Evolutionary conservation across 2,329 filamentous ascomycete species (phyloP), one percentile per base, ranked within the genome.

Genomic region (Mollisia scopiformis): DNA sequence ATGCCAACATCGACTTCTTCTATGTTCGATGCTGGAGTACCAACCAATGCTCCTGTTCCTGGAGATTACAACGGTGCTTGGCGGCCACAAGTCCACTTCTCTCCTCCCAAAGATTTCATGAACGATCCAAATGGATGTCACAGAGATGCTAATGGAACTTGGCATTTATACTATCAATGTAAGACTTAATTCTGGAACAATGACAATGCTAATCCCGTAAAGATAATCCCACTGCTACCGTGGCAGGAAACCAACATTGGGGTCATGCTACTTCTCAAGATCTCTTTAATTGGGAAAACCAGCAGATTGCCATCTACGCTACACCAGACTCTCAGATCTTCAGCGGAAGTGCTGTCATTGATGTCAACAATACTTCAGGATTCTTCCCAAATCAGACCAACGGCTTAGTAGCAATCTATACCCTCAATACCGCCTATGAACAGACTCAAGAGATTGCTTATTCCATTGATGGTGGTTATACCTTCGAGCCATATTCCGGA

Each of bases 61-160:
- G 68, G 68, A 47, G 58, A 68, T 55, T 71, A 71, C 55, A 66
- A 53, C 19, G 68, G 68, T 25, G 61, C 62, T 43, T 68, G 64
- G 61, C 47, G 70, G 51, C 84, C 84, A 2, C 82, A 85, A 67
- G 73, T 85, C 21, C 84, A 86, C 71, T 87, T 80, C 70, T 81
- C 81, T 7, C 82, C 83, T 2, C 83, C 83, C 1, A 66, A 77
- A 28, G 72, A 78, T 66, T 84, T 82, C 64, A 82, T 84, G 78
- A 88, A 87, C 63, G 87, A 89, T 66, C 86, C 86, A 1, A 89
- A 89, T 73, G 87, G 87, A 66, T 79, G 87, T 75, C 86, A 88
- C 62, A 71, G 80, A 6, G 84, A 88, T 63, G 77, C 73, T 2
- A 77, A 85, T 57, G 85, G 84, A 4, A 76, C 78, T 0, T 90